A percentile compares a stretch with the other conserved stretches of the same genome.
phyloP scores from a whole-genome alignment of 164 flowering plant species.

The Malania oleifera region DNA sequence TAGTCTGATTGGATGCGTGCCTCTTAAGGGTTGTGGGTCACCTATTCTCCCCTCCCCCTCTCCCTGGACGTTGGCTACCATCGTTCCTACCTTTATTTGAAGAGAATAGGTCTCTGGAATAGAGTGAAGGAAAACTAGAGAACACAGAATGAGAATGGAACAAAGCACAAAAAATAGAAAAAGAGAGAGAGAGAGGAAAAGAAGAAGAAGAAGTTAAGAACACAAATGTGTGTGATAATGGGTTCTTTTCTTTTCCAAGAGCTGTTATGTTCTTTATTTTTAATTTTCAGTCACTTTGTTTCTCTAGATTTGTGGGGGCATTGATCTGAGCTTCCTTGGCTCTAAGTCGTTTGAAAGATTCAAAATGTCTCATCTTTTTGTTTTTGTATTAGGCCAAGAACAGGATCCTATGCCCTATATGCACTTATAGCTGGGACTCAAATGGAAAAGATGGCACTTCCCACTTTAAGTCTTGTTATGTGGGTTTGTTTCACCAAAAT shows the following conservation, averaged over 20 bases:
- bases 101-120: slow-evolving; percentile 23
- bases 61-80: too few relatives aligned
- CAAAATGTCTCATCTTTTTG: slow-evolving; percentile 30
- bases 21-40: slow-evolving; percentile 15
- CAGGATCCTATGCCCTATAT: slow-evolving; percentile 22
- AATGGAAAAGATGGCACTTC: slow-evolving; percentile 9
- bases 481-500: slow-evolving; percentile 22
- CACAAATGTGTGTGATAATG: slow-evolving; percentile 18
- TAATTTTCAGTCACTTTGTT: slow-evolving; percentile 24
- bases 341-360: slow-evolving; percentile 29
- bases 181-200: background rate
- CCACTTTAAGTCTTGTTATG: slow-evolving; percentile 18
- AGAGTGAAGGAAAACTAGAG: slow-evolving; percentile 10
- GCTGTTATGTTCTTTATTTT: slow-evolving; percentile 8
- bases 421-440: slow-evolving; percentile 6
- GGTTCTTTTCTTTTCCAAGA: slow-evolving; percentile 31
- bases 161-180: slow-evolving; percentile 8
- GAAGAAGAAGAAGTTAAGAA: too few relatives aligned
- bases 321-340: slow-evolving; percentile 16
- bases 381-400: slow-evolving; percentile 1
- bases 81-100: slow-evolving; percentile 21
- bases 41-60: slow-evolving; percentile 5
- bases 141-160: slow-evolving; percentile 14
- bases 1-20: slow-evolving; percentile 18
- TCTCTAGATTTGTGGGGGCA: slow-evolving; percentile 25